Percentiles rank a stretch among this genome's conserved stretches.
These are phyloP conservation scores for Ophiosphaerella herpotricha DNA, from an alignment of 2,329 filamentous ascomycete species.

Conservation along the genomic window DNA sequence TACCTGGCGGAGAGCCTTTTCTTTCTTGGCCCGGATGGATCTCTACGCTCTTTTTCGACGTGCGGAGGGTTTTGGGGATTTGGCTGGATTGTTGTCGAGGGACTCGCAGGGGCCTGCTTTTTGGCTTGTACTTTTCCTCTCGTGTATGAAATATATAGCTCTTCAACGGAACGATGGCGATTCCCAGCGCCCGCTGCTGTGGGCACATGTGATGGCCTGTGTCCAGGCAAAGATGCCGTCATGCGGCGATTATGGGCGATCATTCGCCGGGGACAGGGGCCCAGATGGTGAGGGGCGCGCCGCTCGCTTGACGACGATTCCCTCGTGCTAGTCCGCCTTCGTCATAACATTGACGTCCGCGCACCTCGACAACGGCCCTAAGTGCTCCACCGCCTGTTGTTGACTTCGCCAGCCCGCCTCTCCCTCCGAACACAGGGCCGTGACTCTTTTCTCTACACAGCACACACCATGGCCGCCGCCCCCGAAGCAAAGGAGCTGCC, in stretches of 20 bases:
- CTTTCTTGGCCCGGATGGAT: slow-evolving; percentile 19
- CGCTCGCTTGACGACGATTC: slow-evolving; percentile 27
- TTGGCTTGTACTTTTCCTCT: slow-evolving; percentile 28
- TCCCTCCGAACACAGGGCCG: background rate
- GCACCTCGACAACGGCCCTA: slow-evolving; percentile 18
- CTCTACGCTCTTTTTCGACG: slow-evolving; percentile 27
- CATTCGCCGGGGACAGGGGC: slow-evolving; percentile 10
- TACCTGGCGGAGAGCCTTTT: slow-evolving; percentile 11
- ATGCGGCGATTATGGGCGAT: slow-evolving; percentile 9
- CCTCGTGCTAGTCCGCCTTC: slow-evolving; percentile 33
- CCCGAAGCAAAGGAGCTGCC: slow-evolving; percentile 43
- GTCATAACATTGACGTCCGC: slow-evolving; percentile 32
- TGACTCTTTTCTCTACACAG: background rate
- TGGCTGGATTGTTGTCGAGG: slow-evolving; percentile 19
- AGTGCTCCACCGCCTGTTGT: slow-evolving; percentile 8
- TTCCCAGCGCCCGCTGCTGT: slow-evolving; percentile 12
- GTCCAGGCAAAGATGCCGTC: slow-evolving; percentile 11
- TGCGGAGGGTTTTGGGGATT: slow-evolving; percentile 21
- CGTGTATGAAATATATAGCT: slow-evolving; percentile 42
- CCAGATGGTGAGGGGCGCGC: slow-evolving; percentile 17
- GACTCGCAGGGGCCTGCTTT: slow-evolving; percentile 22
- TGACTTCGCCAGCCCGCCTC: background rate
- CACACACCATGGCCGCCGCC: slow-evolving; percentile 38
- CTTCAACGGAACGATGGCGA: slow-evolving; percentile 28
- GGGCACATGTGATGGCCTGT: background rate